phyloP scores from a whole-genome alignment of 2,329 filamentous ascomycete genomes.

The Parafenestella ontariensis region DNA sequence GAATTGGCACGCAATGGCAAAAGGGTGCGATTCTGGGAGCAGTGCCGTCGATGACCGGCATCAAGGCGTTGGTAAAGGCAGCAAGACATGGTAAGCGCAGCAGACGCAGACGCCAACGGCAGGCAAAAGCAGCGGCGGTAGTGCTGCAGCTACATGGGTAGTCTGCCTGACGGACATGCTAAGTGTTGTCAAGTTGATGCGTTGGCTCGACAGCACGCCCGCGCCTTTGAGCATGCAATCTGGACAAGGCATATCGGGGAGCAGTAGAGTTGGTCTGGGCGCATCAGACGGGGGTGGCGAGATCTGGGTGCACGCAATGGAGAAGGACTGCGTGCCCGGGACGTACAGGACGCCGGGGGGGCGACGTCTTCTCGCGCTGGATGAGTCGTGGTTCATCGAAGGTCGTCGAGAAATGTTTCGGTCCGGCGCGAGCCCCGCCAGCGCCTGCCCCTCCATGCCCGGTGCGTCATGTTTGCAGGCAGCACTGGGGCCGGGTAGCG shows the following conservation, averaged over 20 bases:
- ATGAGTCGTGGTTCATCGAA: constrained; percentile 24
- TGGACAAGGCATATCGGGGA: constrained; percentile 46
- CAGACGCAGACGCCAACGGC: constrained; percentile 43
- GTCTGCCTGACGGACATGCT: constrained; percentile 48
- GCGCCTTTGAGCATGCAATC: constrained; percentile 49
- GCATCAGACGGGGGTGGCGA: constrained; percentile 38
- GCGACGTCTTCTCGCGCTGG: constrained; percentile 17
- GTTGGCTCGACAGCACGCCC: constrained; percentile 51
- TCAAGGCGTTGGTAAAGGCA: constrained; percentile 43
- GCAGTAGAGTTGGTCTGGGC: constrained; percentile 34
- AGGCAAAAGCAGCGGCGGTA: constrained; percentile 46
- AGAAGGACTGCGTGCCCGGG: constrained; percentile 17
- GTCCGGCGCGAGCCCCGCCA: constrained; percentile 34
- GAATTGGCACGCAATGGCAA: constrained; percentile 43
- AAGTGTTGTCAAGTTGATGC: constrained; percentile 53
- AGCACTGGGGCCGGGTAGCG: constrained; percentile 19
- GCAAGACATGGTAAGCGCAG: constrained; percentile 48
- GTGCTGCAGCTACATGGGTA: constrained; percentile 47
- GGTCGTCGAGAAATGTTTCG: constrained; percentile 35
- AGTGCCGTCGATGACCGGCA: constrained; percentile 34
- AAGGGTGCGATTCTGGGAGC: constrained; percentile 32
- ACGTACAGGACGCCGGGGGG: constrained; percentile 20
- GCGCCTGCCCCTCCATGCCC: constrained; percentile 31
- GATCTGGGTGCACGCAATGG: constrained; percentile 17
- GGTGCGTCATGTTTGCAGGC: constrained; percentile 39